Percentiles rank a stretch among this genome's conserved stretches.
Evolutionary conservation across 768 basidiomycete species (phyloP).

Genomic region (Collybia nuda): DNA sequence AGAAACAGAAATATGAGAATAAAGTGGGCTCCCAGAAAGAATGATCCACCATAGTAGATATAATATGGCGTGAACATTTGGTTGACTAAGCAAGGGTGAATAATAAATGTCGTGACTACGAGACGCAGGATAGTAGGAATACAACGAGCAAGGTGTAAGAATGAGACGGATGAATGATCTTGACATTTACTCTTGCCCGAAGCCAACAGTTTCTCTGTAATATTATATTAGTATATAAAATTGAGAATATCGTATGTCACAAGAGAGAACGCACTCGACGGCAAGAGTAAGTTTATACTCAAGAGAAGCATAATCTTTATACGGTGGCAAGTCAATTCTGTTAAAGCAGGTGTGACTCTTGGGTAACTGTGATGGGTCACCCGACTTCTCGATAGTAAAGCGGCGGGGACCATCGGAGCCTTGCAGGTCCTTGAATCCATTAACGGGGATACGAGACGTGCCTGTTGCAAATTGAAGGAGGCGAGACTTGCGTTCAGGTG

Average conservation of each 20-base stretch:
- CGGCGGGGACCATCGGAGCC: conserved; percentile 96
- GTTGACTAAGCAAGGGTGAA: not conserved
- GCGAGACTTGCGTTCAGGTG: conserved; percentile 96
- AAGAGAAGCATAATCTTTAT: conserved; percentile 91
- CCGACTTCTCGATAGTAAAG: conserved; percentile 99
- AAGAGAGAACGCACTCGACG: conserved; percentile 69
- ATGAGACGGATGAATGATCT: conserved; percentile 8
- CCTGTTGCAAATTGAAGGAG: conserved; percentile 96
- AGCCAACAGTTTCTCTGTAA: conserved; percentile 88
- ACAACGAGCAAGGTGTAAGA: conserved; percentile 14
- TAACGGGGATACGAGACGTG: conserved; percentile 95
- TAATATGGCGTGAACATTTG: too few relatives aligned
- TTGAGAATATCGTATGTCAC: conserved; percentile 7
- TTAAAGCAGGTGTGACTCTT: conserved; percentile 99
- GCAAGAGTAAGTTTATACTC: conserved; percentile 95
- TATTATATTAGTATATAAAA: conserved; percentile 14
- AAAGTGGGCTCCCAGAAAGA: too few relatives aligned
- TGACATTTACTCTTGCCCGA: conserved; percentile 78
- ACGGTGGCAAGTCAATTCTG: conserved; percentile 94
- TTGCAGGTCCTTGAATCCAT: conserved; percentile 98
- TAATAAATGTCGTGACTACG: not conserved
- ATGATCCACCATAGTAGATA: too few relatives aligned
- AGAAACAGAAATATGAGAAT: conserved; percentile 1
- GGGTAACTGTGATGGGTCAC: conserved; percentile 93
- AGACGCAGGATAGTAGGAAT: not conserved